Evolutionary conservation across 78 protist species (phyloP).

Genomic region (Cavenderia fasciculata): DNA sequence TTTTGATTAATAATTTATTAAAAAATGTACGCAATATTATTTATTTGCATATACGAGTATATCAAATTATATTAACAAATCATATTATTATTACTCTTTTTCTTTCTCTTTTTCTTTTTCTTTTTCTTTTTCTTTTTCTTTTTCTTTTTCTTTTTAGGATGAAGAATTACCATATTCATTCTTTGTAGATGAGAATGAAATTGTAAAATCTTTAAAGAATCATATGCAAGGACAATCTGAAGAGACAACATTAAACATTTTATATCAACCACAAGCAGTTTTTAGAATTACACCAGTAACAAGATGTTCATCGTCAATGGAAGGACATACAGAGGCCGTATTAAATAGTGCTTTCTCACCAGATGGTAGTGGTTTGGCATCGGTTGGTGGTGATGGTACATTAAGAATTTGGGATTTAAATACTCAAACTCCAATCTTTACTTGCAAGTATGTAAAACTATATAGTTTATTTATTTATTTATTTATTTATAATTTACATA

Average conservation of each 20-base stretch:
- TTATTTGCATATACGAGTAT: not conserved
- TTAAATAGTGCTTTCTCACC: constrained; percentile 91
- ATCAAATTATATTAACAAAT: not conserved
- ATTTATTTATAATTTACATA: not conserved
- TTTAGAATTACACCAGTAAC: constrained; percentile 95
- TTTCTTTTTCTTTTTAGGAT: constrained; percentile 10
- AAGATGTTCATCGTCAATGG: constrained; percentile 88
- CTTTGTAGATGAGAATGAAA: constrained; percentile 78
- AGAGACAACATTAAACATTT: constrained; percentile 47
- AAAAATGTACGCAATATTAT: constrained; percentile 49
- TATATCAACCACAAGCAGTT: constrained; percentile 95
- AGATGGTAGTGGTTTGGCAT: constrained; percentile 91
- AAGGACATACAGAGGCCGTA: constrained; percentile 95
- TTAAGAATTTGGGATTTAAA: constrained; percentile 96
- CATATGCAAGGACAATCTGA: constrained; percentile 32
- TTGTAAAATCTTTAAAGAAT: constrained; percentile 49
- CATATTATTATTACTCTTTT: not conserved
- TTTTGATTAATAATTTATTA: constrained; percentile 69
- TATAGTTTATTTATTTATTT: not conserved
- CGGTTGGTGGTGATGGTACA: constrained; percentile 93
- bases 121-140: not conserved
- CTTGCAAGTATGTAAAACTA: constrained; percentile 17
- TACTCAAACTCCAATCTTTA: constrained; percentile 90
- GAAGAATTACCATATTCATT: constrained; percentile 83
- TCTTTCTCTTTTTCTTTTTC: not conserved